Evolutionary conservation across 2,329 filamentous ascomycete genomes (phyloP).

Genomic region (Fusarium bulbicola): DNA sequence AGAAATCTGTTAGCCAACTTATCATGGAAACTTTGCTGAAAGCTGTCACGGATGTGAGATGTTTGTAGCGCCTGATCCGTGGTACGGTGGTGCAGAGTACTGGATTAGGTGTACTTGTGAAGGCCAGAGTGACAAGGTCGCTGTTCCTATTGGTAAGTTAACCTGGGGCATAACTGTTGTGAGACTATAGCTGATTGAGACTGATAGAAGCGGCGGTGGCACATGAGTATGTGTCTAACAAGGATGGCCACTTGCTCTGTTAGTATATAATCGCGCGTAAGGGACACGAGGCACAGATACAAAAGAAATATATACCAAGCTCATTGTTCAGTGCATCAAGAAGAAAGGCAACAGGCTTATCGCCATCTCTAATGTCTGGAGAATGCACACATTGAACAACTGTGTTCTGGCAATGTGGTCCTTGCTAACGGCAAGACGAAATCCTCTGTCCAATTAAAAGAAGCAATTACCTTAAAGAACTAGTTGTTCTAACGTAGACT

Average conservation of each 20-base stretch:
- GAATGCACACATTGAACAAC: not conserved
- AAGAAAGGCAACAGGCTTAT: no score
- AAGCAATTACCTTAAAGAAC: not conserved
- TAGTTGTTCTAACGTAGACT: no score
- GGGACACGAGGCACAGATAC: not conserved
- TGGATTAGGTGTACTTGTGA: not conserved
- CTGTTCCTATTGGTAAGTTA: not conserved
- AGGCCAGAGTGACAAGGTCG: not conserved
- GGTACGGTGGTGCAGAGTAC: not conserved
- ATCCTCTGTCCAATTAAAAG: not conserved
- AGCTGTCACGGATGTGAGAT: not conserved
- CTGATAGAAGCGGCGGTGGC: not conserved
- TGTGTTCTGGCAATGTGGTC: not conserved
- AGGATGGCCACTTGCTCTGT: not conserved
- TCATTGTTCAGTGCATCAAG: not conserved
- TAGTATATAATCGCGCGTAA: rapidly evolving
- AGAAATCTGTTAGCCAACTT: not conserved
- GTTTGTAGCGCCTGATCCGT: slow-evolving; percentile 2
- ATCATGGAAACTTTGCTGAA: not conserved
- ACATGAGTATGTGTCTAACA: slow-evolving; percentile 4
- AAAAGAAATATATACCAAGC: not conserved
- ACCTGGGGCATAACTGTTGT: not conserved
- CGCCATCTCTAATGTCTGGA: no score
- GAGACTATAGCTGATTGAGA: rapidly evolving
- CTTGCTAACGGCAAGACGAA: not conserved